Conservation (phyloP, 2,329 filamentous ascomycete genomes). For the Arthrocladium fulminans region DNA sequence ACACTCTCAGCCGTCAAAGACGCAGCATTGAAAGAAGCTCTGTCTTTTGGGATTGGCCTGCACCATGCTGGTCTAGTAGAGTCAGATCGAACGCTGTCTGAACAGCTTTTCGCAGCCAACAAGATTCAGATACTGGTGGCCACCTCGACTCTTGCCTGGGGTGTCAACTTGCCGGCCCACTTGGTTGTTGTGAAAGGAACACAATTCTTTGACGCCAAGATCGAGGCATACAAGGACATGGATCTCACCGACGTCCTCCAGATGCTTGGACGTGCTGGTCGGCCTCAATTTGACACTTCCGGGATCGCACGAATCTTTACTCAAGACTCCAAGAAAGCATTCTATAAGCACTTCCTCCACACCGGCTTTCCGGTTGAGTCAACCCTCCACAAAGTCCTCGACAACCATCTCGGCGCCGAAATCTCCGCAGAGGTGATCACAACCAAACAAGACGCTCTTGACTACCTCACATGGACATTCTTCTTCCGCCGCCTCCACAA, state of each 20-base stretch:
- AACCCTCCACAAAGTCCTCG: constrained; percentile 86
- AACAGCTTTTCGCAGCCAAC: constrained; percentile 93
- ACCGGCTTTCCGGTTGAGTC: constrained; percentile 97
- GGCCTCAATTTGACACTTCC: constrained; percentile 91
- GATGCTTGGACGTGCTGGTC: constrained; percentile 91
- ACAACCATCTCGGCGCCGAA: constrained; percentile 94
- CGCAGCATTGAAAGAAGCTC: constrained; percentile 80
- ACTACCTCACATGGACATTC: constrained; percentile 98
- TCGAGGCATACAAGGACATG: constrained; percentile 97
- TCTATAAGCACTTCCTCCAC: constrained; percentile 98
- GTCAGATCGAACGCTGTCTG: constrained; percentile 79
- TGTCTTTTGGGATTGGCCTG: constrained; percentile 92
- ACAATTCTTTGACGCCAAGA: constrained; percentile 96
- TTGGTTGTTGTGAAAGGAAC: constrained; percentile 96
- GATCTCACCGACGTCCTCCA: constrained; percentile 95
- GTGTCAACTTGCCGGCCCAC: constrained; percentile 93
- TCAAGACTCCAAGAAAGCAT: constrained; percentile 94
- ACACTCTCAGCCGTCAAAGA: constrained; percentile 90
- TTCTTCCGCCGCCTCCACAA: constrained; percentile 97
- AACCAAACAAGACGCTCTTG: constrained; percentile 92
- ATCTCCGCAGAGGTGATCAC: constrained; percentile 85
- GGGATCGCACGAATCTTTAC: constrained; percentile 97
- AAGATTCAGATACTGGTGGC: constrained; percentile 96
- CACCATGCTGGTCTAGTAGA: constrained; percentile 97
- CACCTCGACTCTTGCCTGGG: constrained; percentile 94